Evolutionary conservation across 176 grass and related monocot species (phyloP).

Genomic region (Melocanna baccifera): DNA sequence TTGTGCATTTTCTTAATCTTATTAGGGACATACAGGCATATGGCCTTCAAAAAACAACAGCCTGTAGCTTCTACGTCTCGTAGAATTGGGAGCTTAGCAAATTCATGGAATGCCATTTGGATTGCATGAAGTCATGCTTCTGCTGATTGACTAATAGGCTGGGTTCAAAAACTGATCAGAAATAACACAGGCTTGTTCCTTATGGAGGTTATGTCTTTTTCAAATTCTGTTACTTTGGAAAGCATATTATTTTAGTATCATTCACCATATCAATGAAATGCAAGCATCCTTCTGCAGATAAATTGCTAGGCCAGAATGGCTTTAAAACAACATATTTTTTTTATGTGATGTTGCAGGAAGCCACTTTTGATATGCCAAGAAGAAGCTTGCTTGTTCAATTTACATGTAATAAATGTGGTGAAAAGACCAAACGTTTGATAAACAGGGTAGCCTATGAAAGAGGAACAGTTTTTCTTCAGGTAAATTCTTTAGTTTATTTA

Average conservation of each 20-base stretch:
- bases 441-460: constrained; percentile 84
- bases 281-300: neutral
- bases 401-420: constrained; percentile 86
- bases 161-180: neutral
- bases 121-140: neutral
- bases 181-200: neutral
- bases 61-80: neutral
- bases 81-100: neutral
- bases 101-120: neutral
- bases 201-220: neutral
- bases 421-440: constrained; percentile 73
- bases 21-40: neutral
- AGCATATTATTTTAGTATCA: neutral
- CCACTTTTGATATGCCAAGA: constrained; percentile 65
- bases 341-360: constrained; percentile 43
- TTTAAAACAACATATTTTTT: neutral
- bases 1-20: neutral
- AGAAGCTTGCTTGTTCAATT: constrained; percentile 91
- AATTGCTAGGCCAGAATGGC: neutral
- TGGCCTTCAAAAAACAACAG: neutral
- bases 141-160: neutral
- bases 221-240: constrained; percentile 1
- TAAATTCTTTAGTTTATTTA: constrained; percentile 20
- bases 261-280: neutral
- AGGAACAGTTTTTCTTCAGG: constrained; percentile 93